Percentiles rank a stretch among this genome's conserved stretches.
phyloP scores from a whole-genome alignment of 192 early-diverging fungal genomes.

The Kickxella alabastrina region DNA sequence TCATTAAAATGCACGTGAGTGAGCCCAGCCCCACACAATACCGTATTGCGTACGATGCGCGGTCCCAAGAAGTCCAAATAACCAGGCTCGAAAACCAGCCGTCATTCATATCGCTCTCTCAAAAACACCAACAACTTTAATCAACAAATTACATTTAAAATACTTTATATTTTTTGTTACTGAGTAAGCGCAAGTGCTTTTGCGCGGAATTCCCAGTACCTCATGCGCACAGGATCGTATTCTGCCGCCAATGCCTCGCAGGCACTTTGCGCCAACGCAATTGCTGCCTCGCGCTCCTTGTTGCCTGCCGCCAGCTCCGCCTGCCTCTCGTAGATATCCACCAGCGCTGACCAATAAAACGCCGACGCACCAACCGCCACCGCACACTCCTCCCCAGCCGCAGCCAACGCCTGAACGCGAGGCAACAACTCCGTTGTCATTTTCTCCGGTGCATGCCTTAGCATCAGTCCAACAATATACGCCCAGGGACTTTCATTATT shows the following conservation, averaged over 20 bases:
- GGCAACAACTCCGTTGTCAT: slow-evolving; percentile 32
- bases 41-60: slow-evolving; percentile 28
- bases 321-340: slow-evolving; percentile 44
- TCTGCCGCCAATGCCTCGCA: slow-evolving; percentile 27
- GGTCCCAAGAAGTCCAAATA: slow-evolving; percentile 13
- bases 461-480: slow-evolving; percentile 70
- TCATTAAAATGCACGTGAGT: slow-evolving; percentile 14
- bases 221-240: slow-evolving; percentile 31
- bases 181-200: background rate
- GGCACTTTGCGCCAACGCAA: slow-evolving; percentile 13
- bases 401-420: slow-evolving; percentile 22
- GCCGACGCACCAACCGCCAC: slow-evolving; percentile 20
- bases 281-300: slow-evolving; percentile 4
- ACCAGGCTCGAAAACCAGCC: slow-evolving; percentile 1
- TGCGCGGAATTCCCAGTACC: slow-evolving; percentile 47
- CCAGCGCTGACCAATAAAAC: slow-evolving; percentile 47
- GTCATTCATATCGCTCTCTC: slow-evolving; percentile 34
- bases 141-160: too few species aligned
- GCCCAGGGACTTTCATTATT: slow-evolving; percentile 92
- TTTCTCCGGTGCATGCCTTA: slow-evolving; percentile 31
- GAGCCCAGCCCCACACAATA: slow-evolving; percentile 34
- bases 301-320: slow-evolving; percentile 5
- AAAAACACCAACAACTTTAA: too few species aligned
- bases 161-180: too few species aligned
- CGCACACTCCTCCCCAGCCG: slow-evolving; percentile 8